Percentiles rank a stretch among this genome's conserved stretches.
phyloP scores from a whole-genome alignment of 345 rosid species.

The Erucastrum elatum region DNA sequence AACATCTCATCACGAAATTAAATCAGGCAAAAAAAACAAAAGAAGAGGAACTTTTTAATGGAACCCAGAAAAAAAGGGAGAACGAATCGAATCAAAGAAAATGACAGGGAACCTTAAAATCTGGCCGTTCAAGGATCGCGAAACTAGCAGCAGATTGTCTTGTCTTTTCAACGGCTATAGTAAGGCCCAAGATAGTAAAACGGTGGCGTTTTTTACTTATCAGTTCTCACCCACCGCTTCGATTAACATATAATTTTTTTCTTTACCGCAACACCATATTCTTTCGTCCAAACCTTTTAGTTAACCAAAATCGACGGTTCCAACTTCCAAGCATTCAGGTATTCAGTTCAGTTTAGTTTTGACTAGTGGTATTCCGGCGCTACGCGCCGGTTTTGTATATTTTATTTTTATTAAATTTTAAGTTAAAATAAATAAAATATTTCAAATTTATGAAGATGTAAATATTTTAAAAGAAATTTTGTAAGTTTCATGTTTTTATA shows the following conservation, averaged over 20 bases:
- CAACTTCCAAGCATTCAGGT: too few relatives aligned
- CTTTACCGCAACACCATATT: too few relatives aligned
- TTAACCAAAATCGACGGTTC: too few relatives aligned
- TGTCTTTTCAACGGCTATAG: constrained; percentile 6
- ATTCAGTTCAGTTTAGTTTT: too few relatives aligned
- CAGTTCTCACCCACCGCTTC: background rate
- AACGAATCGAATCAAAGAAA: background rate
- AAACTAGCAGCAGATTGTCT: background rate
- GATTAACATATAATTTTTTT: background rate
- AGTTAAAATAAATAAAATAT: too few relatives aligned
- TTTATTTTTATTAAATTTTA: too few relatives aligned
- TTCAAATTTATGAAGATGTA: too few relatives aligned
- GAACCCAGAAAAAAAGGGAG: background rate
- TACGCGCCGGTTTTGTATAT: too few relatives aligned
- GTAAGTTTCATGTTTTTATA: too few relatives aligned
- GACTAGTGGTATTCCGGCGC: too few relatives aligned
- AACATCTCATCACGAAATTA: background rate
- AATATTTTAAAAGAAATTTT: too few relatives aligned
- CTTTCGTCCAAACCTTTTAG: too few relatives aligned
- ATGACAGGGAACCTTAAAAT: constrained; percentile 24
- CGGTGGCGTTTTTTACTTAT: background rate
- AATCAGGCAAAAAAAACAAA: background rate
- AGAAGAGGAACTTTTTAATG: background rate
- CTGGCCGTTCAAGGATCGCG: constrained; percentile 18
- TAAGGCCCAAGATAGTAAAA: background rate